Evolutionary conservation across 176 grass and related monocot genomes (phyloP), one percentile per base, ranked within the genome.

Genomic region (Melocanna baccifera): DNA sequence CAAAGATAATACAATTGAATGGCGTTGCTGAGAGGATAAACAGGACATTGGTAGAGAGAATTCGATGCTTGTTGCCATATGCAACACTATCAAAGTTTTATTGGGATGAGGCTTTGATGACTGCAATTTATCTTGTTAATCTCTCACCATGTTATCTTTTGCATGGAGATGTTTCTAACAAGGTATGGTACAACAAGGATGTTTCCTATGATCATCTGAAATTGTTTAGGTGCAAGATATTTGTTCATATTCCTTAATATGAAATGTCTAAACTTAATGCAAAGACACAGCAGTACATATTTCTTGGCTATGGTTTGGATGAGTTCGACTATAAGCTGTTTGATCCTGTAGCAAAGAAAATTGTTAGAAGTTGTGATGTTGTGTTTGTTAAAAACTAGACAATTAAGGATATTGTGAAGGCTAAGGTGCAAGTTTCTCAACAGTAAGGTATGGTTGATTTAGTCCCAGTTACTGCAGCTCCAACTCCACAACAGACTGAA

Each of bases 361-460:
- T 48, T 48, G 4, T 48, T 0, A 47, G 0, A 48, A 15, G 13
- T 4, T 0, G 46, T 15, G 46, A 48, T 48, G 13, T 48, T 48
- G 13, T 15, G 5, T 79, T 79, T 64, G 16, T 79, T 62, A 42
- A 65, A 79, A 5, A 79, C 19, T 25, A 34, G 8, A 78, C 58
- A 45, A 78, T 78, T 78, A 15, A 64, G 23, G 76, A 79, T 48
- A 79, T 79, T 65, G 4, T 63, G 59, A 79, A 79, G 76, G 25
- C 15, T 65, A 64, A 48, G 41, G 42, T 50, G 12, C 13, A 48
- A 48, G 46, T 48, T 48, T 3, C 46, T 48, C 3, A 15, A 15
- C 46, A 48, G 0, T 3, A 15, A 48, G 13, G 0, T 9, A 48
- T 15, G 46, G 46, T 48, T 48, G 12, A 48, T 14, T 48, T 48